Base-by-base conservation (phyloP, 2,329 filamentous ascomycete species). In the Aquanectria penicillioides region DNA sequence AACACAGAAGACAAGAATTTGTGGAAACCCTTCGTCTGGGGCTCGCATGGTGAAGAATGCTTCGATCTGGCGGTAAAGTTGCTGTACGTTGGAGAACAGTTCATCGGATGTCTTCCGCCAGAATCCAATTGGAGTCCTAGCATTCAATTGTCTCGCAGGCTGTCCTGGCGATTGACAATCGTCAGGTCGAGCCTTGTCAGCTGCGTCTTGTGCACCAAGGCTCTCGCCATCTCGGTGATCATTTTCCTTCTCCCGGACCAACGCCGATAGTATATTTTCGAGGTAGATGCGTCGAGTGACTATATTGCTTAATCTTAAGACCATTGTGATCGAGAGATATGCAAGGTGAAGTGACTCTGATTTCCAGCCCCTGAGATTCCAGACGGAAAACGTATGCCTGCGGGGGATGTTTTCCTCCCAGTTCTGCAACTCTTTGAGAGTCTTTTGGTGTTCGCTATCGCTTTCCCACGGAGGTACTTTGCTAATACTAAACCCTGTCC, bases 1-100 rank as follows among this genome's bases (percentile, higher is more conserved):
- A 25, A 74, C 70, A 49, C 75, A 78, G 44, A 78, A 78, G 3
- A 76, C 76, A 4, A 78, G 68, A 18, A 78, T 74, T 44, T 69
- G 74, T 6, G 73, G 74, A 31, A 72, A 75, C 1, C 70, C 71
- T 37, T 76, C 67, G 13, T 71, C 71, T 13, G 50, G 61, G 4
- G 66, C 60, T 3, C 74, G 62, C 47, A 71, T 61, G n/a, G 61
- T 57, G 47, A 73, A 71, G 53, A 67, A 75, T 2, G 72, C 72
- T 4, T 72, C 69, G 28, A 78, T 72, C 57, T 77, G 73, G 51
- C 77, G 72, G 61, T 77, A 70, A 4, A 78, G 67, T 18, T 62
- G 62, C 18, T 69, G 64, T 8, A 78, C 71, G 56, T 77, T 77
- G 43, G 61, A 52, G 57, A 77, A 79, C 3, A 78, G 61, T 29